A percentile compares a stretch with the other conserved stretches of the same genome.
Conservation (phyloP, 1,139 yeast species). For the Debaryomyces udenii region DNA sequence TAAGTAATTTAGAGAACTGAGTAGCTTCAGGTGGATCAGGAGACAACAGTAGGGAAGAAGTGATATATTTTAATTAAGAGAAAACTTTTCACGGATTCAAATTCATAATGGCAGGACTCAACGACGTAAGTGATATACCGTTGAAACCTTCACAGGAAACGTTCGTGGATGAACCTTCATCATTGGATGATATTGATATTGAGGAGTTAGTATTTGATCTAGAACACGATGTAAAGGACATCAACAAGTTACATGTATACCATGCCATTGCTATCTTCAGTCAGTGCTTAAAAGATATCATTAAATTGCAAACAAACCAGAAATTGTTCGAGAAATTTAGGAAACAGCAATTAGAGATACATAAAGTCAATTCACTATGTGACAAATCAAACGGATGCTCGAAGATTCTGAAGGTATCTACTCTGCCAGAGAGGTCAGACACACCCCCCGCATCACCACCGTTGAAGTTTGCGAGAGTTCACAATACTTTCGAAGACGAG, state of each 20-base stretch:
- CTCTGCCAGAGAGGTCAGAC: slow-evolving; percentile 10
- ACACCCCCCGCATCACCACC: slow-evolving; percentile 26
- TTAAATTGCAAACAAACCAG: slow-evolving; percentile 32
- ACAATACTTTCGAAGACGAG: slow-evolving; percentile 12
- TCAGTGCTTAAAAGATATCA: slow-evolving; percentile 36
- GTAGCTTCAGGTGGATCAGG: too few species aligned
- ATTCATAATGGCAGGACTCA: neutral
- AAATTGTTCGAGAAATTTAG: slow-evolving; percentile 31
- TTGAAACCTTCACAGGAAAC: slow-evolving; percentile 45
- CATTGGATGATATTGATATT: slow-evolving; percentile 38
- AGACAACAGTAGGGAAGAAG: too few species aligned
- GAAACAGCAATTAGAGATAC: slow-evolving; percentile 27
- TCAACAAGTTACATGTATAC: slow-evolving; percentile 38
- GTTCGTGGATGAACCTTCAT: slow-evolving; percentile 46
- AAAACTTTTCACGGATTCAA: too few species aligned
- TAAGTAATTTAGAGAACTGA: too few species aligned
- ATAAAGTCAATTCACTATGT: slow-evolving; percentile 22
- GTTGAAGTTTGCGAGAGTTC: slow-evolving; percentile 22
- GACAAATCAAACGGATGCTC: neutral
- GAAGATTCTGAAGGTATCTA: slow-evolving; percentile 1
- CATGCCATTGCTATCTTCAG: slow-evolving; percentile 41
- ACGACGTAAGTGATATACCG: slow-evolving; percentile 35
- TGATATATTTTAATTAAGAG: too few species aligned
- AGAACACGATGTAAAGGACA: slow-evolving; percentile 31
- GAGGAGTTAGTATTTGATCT: slow-evolving; percentile 42